phyloP scores from a whole-genome alignment of 176 grass and related monocot genomes.

The Oryza glumipatula region DNA sequence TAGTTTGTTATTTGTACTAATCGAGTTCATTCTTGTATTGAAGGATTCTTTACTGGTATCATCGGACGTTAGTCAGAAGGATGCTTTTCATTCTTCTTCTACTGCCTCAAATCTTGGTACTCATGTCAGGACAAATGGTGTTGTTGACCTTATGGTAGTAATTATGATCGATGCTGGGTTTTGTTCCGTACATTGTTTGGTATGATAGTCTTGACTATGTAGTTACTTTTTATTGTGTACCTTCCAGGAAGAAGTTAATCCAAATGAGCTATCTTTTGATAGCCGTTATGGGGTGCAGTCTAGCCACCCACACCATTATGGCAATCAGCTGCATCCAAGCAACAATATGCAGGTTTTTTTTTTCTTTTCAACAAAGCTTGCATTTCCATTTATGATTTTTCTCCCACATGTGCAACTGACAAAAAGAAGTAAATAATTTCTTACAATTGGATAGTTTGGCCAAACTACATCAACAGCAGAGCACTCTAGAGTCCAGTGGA shows the following conservation, averaged over 20 bases:
- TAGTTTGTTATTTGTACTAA: conserved; percentile 26
- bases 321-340: conserved; percentile 53
- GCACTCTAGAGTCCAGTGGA: conserved; percentile 63
- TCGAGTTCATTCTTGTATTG: not conserved
- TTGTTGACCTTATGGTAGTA: conserved; percentile 70
- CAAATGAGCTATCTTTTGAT: conserved; percentile 72
- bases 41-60: conserved; percentile 61
- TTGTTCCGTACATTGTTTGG: conserved; percentile 2
- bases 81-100: conserved; percentile 61
- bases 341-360: conserved; percentile 65
- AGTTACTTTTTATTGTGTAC: conserved; percentile 31
- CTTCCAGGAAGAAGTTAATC: conserved; percentile 74
- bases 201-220: not conserved
- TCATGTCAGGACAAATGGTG: conserved; percentile 60
- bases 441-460: conserved; percentile 64
- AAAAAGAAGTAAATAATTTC: conserved; percentile 37
- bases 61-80: conserved; percentile 52
- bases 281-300: conserved; percentile 62
- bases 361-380: conserved; percentile 27
- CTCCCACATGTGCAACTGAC: not conserved
- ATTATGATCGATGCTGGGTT: conserved; percentile 25
- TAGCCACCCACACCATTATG: conserved; percentile 56
- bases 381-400: conserved; percentile 24
- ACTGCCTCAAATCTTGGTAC: conserved; percentile 70
- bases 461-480: conserved; percentile 51